Evolutionary conservation across 2,329 filamentous ascomycete genomes (phyloP), one percentile per base, ranked within the genome.

Genomic region (Stromatinia cepivora): DNA sequence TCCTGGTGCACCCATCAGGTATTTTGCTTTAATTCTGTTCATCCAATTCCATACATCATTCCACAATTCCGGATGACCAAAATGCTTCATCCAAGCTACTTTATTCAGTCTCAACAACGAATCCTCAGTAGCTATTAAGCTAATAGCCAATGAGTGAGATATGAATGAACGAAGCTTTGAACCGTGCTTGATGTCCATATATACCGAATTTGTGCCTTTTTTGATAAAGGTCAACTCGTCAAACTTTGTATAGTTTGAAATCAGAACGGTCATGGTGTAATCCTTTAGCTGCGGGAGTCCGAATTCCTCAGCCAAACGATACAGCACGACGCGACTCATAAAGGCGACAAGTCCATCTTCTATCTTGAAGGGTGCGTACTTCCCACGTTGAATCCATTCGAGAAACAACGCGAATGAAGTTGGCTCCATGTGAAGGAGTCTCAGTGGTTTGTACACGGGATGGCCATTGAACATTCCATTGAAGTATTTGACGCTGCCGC

Each of bases 151-250:
- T 25, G 54, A 58, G 54, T 17, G n/a, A 8, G 54, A 39, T 3
- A 39, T 36, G 22, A 58, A 58, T 8, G 36, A 58, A 42, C 63
- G 50, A 66, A 66, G 36, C 31, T 66, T 28, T 3, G 63, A 66
- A 11, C 25, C 50, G 15, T 39, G 20, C 8, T 17, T 8, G 0
- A 52, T 56, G 45, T 46, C 28, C 25, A 42, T 3, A 42, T 66
- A 66, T 4, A 53, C 39, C 36, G 42, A 8, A 39, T 22, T 9
- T 5, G 48, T 50, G 0, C 36, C 36, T 9, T 20, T 11, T 39
- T 36, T 17, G 15, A 20, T 20, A 5, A 34, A 20, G 1, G 11
- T 28, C 10, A 25, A 58, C 34, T 25, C 13, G 9, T 58, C 36
- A 20, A 56, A 10, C 34, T 22, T 66, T 25, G 36, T 17, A 42